These are phyloP conservation scores for Botryotinia globosa DNA, from an alignment of 2,329 filamentous ascomycete genomes.

Conservation along the genomic window DNA sequence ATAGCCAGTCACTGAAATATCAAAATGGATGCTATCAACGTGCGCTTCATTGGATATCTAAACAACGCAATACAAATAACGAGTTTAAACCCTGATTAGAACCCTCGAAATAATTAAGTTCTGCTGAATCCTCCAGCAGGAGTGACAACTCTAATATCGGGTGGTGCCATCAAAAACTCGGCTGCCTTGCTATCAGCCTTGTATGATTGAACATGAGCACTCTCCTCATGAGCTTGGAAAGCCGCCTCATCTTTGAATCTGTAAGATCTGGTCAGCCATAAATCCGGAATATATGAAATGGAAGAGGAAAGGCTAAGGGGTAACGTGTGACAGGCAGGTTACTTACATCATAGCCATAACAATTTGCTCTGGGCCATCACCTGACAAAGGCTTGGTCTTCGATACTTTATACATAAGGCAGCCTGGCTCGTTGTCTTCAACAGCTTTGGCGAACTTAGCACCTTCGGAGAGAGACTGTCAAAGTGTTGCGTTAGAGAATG, in stretches of 20 bases:
- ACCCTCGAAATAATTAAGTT: neutral
- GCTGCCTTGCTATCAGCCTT: neutral
- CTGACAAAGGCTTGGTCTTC: neutral
- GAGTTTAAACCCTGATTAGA: constrained; percentile 29
- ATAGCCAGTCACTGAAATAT: neutral
- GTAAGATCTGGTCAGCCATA: neutral
- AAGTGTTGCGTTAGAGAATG: neutral
- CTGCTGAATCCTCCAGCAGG: constrained; percentile 6
- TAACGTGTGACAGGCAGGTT: neutral
- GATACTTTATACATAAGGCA: constrained; percentile 10
- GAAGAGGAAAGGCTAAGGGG: neutral
- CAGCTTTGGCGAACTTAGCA: neutral
- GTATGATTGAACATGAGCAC: neutral
- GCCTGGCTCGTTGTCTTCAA: constrained; percentile 1
- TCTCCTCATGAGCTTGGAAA: constrained; percentile 10
- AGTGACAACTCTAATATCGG: neutral
- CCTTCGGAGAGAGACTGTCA: neutral
- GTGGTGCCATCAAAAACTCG: neutral
- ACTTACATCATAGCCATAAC: constrained; percentile 10
- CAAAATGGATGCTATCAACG: neutral
- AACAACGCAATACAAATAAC: neutral
- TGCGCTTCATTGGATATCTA: neutral
- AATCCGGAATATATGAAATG: no score
- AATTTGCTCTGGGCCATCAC: constrained; percentile 14
- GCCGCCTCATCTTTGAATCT: constrained; percentile 13